phyloP scores from a whole-genome alignment of 148 eudicot species.

The Chenopodium formosanum region DNA sequence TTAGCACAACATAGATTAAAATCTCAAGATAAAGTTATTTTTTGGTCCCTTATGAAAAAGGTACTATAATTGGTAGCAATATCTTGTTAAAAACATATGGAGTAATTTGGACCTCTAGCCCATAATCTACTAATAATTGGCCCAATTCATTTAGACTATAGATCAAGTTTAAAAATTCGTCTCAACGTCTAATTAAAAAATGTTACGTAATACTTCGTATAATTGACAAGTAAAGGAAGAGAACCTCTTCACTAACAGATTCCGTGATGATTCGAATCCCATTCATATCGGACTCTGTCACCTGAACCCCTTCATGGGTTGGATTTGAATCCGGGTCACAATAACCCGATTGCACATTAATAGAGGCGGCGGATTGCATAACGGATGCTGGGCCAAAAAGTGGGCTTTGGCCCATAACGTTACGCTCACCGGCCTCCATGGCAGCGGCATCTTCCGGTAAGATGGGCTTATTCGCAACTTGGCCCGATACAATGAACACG shows the following conservation, averaged over 20 bases:
- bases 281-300: conserved; percentile 2
- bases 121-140: too few relatives aligned
- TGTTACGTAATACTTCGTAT: too few relatives aligned
- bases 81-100: too few relatives aligned
- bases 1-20: too few relatives aligned
- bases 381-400: conserved; percentile 23
- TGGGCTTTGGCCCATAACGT: conserved; percentile 15
- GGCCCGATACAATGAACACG: conserved; percentile 24
- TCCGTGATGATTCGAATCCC: conserved; percentile 18
- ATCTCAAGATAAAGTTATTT: too few relatives aligned
- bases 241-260: conserved; percentile 17
- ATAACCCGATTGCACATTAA: conserved; percentile 21
- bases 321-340: neutral
- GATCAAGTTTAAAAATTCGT: too few relatives aligned
- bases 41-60: too few relatives aligned
- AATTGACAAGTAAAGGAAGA: neutral
- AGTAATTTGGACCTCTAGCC: too few relatives aligned
- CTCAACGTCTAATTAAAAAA: too few relatives aligned
- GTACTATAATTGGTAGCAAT: too few relatives aligned
- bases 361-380: conserved; percentile 26
- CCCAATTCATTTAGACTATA: too few relatives aligned
- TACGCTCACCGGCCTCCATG: conserved; percentile 25
- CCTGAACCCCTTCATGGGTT: neutral
- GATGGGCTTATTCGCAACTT: conserved; percentile 24
- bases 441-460: conserved; percentile 26